phyloP scores from a whole-genome alignment of 768 basidiomycete species.

The Kwoniella dendrophila region DNA sequence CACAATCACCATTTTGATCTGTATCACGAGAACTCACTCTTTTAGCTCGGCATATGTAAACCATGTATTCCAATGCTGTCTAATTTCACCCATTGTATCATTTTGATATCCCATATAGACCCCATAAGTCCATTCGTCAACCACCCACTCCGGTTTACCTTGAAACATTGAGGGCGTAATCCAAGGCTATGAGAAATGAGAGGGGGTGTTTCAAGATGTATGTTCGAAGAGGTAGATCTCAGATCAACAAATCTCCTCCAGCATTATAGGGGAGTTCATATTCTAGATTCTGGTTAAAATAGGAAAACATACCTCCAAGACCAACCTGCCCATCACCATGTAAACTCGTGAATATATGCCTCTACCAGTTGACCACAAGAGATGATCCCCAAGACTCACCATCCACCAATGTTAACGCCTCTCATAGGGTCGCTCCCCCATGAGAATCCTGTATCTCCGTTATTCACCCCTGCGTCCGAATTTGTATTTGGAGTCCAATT shows the following conservation, averaged over 20 bases:
- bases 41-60: constrained; percentile 41
- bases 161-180: constrained; percentile 52
- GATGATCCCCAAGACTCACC: constrained; percentile 37
- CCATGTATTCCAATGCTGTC: constrained; percentile 47
- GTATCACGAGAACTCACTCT: constrained; percentile 27
- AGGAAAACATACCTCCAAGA: constrained; percentile 35
- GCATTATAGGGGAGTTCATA: background rate
- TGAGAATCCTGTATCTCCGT: constrained; percentile 28
- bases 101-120: constrained; percentile 42
- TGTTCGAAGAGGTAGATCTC: no score
- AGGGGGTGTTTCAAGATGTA: no score
- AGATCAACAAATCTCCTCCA: background rate
- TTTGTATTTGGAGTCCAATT: no score
- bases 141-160: constrained; percentile 52
- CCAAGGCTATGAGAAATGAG: no score
- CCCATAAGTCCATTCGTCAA: constrained; percentile 54
- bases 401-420: constrained; percentile 54
- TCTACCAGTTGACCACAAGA: background rate
- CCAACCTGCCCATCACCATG: constrained; percentile 45
- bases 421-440: constrained; percentile 47
- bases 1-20: background rate
- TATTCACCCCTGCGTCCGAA: no score
- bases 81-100: constrained; percentile 39
- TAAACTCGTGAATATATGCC: background rate
- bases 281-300: background rate